Base-by-base conservation (phyloP, 805 yeast genomes). In the Kuraishia borneana region DNA sequence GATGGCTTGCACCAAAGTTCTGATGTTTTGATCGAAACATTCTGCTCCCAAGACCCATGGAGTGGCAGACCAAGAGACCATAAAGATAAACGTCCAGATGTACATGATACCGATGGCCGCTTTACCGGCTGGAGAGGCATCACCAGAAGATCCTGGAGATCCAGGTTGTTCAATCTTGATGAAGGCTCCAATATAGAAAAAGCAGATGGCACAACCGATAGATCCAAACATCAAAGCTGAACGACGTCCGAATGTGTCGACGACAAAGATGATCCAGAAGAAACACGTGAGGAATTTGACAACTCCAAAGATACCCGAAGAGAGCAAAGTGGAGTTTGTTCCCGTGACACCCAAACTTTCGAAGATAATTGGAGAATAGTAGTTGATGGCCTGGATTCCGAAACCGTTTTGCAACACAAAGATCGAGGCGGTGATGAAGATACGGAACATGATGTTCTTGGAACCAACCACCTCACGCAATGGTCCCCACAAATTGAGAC, bases 291-390 rank as follows among this genome's bases (percentile, higher is more conserved):
- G 53, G 12, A 60, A 65, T 41, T 70, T 70, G 31, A 68, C 52
- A 25, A 68, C 52, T 20, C 76, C 77, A 47, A 68, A 69, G 35
- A 70, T 52, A 34, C 76, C 76, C 6, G 75, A 69, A 3, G 76
- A 66, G 14, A 66, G 57, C 30, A 71, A 54, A 2, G 65, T 61
- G 1, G 72, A 62, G 32, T 62, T 54, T 6, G 62, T 47, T 2
- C 73, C 68, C 22, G 48, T 47, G 14, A 70, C 59, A 13, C 77
- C 76, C 37, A 70, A 56, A 3, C 71, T 58, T 39, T 60, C 53
- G 50, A 70, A 68, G 29, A 71, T 57, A 7, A 63, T 58, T 18
- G 73, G 73, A n/a, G 75, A 66, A 46, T 70, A 71, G 46, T 71
- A 71, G 30, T 63, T 67, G 34, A 69, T 57, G 26, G 73, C 70